Conservation (phyloP, 169 alveolate species). For the Plasmodium fragile region DNA sequence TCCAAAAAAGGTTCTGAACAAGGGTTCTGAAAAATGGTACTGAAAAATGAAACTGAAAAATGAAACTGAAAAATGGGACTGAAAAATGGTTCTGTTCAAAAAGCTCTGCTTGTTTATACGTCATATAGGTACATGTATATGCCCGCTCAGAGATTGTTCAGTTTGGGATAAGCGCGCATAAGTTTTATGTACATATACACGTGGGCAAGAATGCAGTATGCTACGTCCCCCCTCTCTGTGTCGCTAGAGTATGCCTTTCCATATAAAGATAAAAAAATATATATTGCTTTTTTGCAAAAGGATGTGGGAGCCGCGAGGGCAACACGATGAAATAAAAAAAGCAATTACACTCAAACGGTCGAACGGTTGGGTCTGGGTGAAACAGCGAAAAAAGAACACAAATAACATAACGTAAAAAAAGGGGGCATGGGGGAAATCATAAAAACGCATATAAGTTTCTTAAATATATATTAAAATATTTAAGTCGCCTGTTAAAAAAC, state of each 20-base stretch:
- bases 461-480: neutral
- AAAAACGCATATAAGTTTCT: neutral
- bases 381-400: neutral
- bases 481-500: neutral
- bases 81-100: neutral
- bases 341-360: neutral
- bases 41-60: neutral
- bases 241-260: neutral
- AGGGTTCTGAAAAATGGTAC: neutral
- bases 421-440: neutral
- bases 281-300: neutral
- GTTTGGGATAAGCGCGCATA: neutral
- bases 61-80: neutral
- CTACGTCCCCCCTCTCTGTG: neutral
- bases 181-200: neutral
- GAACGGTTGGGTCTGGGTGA: neutral
- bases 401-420: neutral
- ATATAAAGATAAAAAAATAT: neutral
- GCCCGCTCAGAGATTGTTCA: neutral
- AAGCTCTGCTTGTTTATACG: neutral
- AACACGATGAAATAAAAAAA: neutral
- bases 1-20: neutral
- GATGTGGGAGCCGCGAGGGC: neutral
- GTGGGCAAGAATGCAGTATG: neutral
- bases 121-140: neutral